phyloP scores from a whole-genome alignment of 805 yeast species.

The Nakazawaea wickerhamii region DNA sequence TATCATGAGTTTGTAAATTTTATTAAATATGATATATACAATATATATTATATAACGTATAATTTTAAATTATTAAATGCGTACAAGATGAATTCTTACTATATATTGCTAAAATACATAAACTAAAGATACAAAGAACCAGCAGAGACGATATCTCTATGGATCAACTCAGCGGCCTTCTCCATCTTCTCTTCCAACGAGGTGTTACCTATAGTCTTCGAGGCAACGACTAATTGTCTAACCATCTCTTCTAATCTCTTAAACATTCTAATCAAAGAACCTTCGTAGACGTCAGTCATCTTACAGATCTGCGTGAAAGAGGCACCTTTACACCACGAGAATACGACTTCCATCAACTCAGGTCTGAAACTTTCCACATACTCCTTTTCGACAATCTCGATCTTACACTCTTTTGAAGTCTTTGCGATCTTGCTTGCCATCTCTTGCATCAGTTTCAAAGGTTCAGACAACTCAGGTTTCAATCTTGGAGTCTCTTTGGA shows the following conservation, averaged over 20 bases:
- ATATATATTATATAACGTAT: no score
- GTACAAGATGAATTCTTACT: no score
- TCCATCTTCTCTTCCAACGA: slow-evolving; percentile 87
- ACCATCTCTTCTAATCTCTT: slow-evolving; percentile 90
- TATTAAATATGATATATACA: no score
- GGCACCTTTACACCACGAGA: slow-evolving; percentile 95
- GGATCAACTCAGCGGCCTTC: slow-evolving; percentile 75
- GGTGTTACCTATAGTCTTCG: slow-evolving; percentile 89
- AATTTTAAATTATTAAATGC: no score
- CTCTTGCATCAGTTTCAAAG: slow-evolving; percentile 79
- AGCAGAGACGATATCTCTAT: slow-evolving; percentile 94
- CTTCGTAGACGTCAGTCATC: slow-evolving; percentile 98
- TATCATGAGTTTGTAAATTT: no score
- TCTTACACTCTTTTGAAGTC: slow-evolving; percentile 80
- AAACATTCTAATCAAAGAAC: slow-evolving; percentile 90
- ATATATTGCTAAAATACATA: neutral
- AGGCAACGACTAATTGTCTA: slow-evolving; percentile 85
- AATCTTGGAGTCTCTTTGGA: slow-evolving; percentile 84
- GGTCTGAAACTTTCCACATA: slow-evolving; percentile 89
- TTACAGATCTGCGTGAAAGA: slow-evolving; percentile 94
- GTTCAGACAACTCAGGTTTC: slow-evolving; percentile 88
- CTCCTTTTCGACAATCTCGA: slow-evolving; percentile 86
- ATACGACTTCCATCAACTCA: slow-evolving; percentile 95
- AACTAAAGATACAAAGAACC: slow-evolving; percentile 75
- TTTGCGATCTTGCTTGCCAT: slow-evolving; percentile 91